These are phyloP conservation scores for carrot (Daucus carota) DNA, from an alignment of 129 eudicot genomes.

Conservation along the genomic window DNA sequence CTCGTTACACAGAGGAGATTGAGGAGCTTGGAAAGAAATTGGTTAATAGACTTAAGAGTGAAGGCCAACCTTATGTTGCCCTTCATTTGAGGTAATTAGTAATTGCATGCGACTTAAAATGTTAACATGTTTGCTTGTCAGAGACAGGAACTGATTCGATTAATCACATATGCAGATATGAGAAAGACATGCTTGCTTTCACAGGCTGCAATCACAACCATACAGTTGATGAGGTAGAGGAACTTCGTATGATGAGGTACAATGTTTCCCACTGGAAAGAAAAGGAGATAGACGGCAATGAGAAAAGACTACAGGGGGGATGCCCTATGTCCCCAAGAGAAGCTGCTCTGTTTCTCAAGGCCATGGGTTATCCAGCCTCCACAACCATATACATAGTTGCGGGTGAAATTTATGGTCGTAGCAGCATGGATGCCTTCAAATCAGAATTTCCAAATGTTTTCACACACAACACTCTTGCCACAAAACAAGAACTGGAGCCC, in stretches of 20 bases:
- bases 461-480: constrained; percentile 63
- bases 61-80: constrained; percentile 57
- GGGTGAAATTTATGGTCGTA: constrained; percentile 65
- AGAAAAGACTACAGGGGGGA: constrained; percentile 61
- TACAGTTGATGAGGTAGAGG: constrained; percentile 49
- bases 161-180: constrained; percentile 36
- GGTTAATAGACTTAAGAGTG: constrained; percentile 41
- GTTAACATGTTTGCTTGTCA: background rate
- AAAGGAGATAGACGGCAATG: constrained; percentile 66
- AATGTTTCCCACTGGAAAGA: constrained; percentile 88
- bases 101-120: background rate
- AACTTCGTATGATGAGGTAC: constrained; percentile 68
- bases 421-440: constrained; percentile 57
- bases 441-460: constrained; percentile 62
- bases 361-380: constrained; percentile 73
- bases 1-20: constrained; percentile 61
- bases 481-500: constrained; percentile 44
- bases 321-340: constrained; percentile 97
- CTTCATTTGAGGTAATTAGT: constrained; percentile 69
- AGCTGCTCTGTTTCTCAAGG: constrained; percentile 80
- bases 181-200: constrained; percentile 93
- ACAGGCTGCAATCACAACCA: constrained; percentile 88
- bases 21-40: constrained; percentile 52
- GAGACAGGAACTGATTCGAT: background rate
- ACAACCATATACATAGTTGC: constrained; percentile 82